Conservation (phyloP, 371 early-diverging fungal species). For the Mucor piriformis region DNA sequence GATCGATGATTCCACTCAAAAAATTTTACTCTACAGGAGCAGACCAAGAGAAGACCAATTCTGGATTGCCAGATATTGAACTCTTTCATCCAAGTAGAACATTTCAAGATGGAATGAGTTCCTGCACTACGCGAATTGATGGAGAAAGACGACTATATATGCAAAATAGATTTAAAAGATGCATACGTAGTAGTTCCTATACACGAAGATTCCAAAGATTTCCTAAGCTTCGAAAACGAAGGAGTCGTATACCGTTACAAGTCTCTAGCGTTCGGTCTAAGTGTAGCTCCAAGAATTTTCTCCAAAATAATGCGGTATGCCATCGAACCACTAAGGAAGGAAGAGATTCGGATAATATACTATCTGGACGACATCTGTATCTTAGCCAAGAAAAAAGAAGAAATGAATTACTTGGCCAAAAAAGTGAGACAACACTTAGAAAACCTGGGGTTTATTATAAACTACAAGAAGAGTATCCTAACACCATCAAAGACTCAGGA, state of each 20-base stretch:
- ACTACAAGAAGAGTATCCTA: constrained; percentile 7
- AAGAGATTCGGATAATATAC: constrained; percentile 9
- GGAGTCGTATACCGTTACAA: constrained; percentile 16
- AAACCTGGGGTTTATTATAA: constrained; percentile 10
- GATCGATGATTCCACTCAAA: constrained; percentile 6
- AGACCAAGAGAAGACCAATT: constrained; percentile 19
- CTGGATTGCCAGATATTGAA: constrained; percentile 14
- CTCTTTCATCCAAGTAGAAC: constrained; percentile 8
- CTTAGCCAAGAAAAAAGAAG: background rate
- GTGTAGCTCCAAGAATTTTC: background rate
- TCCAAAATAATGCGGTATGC: constrained; percentile 12
- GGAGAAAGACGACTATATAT: too few relatives aligned
- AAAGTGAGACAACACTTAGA: too few relatives aligned
- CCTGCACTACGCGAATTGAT: too few relatives aligned
- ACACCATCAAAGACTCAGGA: background rate
- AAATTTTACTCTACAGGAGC: constrained; percentile 8
- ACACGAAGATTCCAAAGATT: background rate
- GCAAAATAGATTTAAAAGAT: too few relatives aligned
- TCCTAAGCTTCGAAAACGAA: constrained; percentile 6
- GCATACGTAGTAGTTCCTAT: constrained; percentile 8
- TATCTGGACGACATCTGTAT: constrained; percentile 18
- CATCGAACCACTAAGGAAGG: constrained; percentile 5
- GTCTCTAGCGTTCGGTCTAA: constrained; percentile 8
- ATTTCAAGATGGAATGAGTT: constrained; percentile 27
- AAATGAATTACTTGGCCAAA: too few relatives aligned